A percentile compares a stretch with the other conserved stretches of the same genome.
phyloP scores from a whole-genome alignment of 148 eudicot species.

The Beta vulgaris region DNA sequence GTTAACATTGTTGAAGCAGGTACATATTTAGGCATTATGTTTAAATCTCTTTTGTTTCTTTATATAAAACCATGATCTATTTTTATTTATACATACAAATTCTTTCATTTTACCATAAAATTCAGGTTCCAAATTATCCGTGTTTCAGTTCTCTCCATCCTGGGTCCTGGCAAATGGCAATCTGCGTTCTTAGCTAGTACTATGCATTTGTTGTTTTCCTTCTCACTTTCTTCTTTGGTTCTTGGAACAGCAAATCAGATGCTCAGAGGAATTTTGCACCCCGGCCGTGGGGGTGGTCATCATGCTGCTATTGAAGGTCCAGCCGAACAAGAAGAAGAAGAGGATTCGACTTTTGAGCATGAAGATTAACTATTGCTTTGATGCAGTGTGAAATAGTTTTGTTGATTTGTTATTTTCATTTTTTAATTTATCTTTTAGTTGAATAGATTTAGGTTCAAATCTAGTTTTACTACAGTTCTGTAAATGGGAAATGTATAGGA shows the following conservation, averaged over 20 bases:
- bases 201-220: not conserved
- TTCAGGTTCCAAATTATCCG: not conserved
- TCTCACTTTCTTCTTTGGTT: not conserved
- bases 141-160: not conserved
- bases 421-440: too few species aligned
- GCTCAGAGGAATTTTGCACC: conserved; percentile 35
- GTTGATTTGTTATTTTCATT: not conserved
- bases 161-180: too few species aligned
- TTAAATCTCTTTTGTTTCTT: not conserved
- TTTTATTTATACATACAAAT: too few species aligned
- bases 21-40: conserved; percentile 15
- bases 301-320: conserved; percentile 49
- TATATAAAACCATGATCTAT: too few species aligned
- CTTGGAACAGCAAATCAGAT: conserved; percentile 41
- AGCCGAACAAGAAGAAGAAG: conserved; percentile 26
- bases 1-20: conserved; percentile 54
- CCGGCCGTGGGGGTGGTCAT: conserved; percentile 27
- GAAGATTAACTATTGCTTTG: conserved; percentile 19
- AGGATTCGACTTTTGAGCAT: conserved; percentile 21
- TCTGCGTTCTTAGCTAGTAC: not conserved
- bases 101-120: not conserved
- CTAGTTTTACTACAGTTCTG: conserved; percentile 20
- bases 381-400: not conserved
- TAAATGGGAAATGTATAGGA: conserved; percentile 22
- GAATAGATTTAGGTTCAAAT: conserved; percentile 2